Evolutionary conservation across 2,329 filamentous ascomycete species (phyloP).

Genomic region (Fusarium secorum): DNA sequence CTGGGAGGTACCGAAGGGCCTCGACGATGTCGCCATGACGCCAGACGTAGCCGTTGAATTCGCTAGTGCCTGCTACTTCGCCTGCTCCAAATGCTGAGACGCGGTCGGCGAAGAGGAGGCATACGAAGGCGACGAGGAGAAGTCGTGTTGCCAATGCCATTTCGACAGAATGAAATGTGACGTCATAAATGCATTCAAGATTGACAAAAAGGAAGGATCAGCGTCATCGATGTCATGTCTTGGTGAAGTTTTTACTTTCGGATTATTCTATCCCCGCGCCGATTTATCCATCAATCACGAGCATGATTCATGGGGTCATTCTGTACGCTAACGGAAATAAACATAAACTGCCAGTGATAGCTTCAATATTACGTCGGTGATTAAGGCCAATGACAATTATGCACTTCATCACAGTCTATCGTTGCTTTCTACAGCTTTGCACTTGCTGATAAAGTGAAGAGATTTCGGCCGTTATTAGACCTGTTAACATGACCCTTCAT

Average conservation of each 20-base stretch:
- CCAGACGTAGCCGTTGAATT: conserved; percentile 53
- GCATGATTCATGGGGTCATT: not conserved
- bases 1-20: conserved; percentile 48
- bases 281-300: not conserved
- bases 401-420: not conserved
- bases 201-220: not conserved
- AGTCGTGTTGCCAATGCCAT: conserved; percentile 32
- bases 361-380: not conserved
- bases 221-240: not conserved
- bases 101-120: conserved; percentile 42
- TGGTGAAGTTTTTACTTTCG: not conserved
- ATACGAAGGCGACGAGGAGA: conserved; percentile 30
- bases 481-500: not conserved
- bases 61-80: conserved; percentile 48
- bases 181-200: conserved; percentile 9
- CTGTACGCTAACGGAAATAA: not conserved
- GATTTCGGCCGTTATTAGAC: not conserved
- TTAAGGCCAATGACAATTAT: not conserved
- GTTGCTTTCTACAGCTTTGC: not conserved
- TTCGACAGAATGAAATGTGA: conserved; percentile 8
- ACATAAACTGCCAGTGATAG: not conserved
- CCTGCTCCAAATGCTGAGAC: conserved; percentile 51
- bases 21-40: conserved; percentile 52
- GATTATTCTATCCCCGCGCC: not conserved
- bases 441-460: not conserved